Conservation (phyloP, 2,329 filamentous ascomycete species). For the Ceratocystiopsis sp. region DNA sequence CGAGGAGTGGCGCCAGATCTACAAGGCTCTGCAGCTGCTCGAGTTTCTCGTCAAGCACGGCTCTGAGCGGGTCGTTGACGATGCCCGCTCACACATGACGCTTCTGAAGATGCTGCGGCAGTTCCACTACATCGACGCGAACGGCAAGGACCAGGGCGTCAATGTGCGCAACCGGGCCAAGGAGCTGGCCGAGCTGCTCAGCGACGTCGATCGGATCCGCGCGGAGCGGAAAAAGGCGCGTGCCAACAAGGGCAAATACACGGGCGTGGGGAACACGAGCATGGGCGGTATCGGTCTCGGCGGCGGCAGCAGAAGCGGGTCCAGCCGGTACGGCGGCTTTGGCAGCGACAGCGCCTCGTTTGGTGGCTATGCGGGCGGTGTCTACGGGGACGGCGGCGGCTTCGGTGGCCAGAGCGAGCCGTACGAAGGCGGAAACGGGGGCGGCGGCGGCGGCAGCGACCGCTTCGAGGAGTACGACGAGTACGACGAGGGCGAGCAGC, state of each 20-base stretch:
- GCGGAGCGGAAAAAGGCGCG: constrained; percentile 78
- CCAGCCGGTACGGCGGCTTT: constrained; percentile 26
- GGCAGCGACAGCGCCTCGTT: constrained; percentile 24
- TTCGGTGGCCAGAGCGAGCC: constrained; percentile 74
- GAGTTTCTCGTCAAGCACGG: constrained; percentile 95
- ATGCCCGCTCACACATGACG: constrained; percentile 86
- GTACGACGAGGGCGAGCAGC: constrained; percentile 57
- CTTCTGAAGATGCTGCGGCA: constrained; percentile 96
- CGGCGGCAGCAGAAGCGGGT: constrained; percentile 25
- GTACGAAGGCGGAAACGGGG: constrained; percentile 27
- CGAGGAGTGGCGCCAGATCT: constrained; percentile 98
- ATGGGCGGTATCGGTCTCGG: constrained; percentile 64
- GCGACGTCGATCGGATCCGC: constrained; percentile 79
- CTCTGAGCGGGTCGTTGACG: constrained; percentile 91
- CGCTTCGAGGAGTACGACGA: constrained; percentile 96
- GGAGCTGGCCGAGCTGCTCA: constrained; percentile 82
- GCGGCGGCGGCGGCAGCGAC: constrained; percentile 31
- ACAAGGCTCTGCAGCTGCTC: constrained; percentile 91
- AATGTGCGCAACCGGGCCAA: constrained; percentile 95
- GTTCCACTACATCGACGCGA: constrained; percentile 91
- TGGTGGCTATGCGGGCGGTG: constrained; percentile 49
- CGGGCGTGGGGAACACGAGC: constrained; percentile 51
- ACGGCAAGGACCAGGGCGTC: constrained; percentile 95
- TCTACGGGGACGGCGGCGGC: constrained; percentile 91
- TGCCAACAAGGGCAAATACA: constrained; percentile 83